phyloP scores from a whole-genome alignment of 805 yeast species.

The Ogataea trehaloabstinens region DNA sequence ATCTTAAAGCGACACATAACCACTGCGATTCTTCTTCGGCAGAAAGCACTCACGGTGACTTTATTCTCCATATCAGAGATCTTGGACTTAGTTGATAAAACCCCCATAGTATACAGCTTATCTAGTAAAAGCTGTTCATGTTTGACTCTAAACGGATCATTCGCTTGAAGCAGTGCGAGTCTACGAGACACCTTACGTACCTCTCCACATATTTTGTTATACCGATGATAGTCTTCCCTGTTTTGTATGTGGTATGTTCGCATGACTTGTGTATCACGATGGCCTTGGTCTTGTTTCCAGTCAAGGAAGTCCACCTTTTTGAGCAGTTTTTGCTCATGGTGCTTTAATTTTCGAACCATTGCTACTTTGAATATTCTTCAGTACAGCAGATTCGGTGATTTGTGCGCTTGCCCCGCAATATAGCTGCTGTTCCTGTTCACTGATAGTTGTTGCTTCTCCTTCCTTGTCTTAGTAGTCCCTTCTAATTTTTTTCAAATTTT shows the following conservation, averaged over 20 bases:
- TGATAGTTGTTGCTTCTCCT: neutral
- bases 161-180: slow-evolving; percentile 78
- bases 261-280: slow-evolving; percentile 96
- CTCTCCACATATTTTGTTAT: slow-evolving; percentile 90
- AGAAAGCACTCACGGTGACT: slow-evolving; percentile 86
- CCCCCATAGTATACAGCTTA: slow-evolving; percentile 85
- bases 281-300: slow-evolving; percentile 96
- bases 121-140: slow-evolving; percentile 88
- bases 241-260: slow-evolving; percentile 89
- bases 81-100: slow-evolving; percentile 82
- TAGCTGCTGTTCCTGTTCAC: neutral
- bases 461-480: too few species aligned
- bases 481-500: too few species aligned
- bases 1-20: slow-evolving; percentile 91
- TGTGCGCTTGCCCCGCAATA: slow-evolving; percentile 1
- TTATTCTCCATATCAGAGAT: slow-evolving; percentile 90
- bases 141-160: slow-evolving; percentile 81
- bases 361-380: too few species aligned
- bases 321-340: slow-evolving; percentile 91
- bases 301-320: slow-evolving; percentile 95
- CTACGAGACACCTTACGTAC: slow-evolving; percentile 84
- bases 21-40: slow-evolving; percentile 89
- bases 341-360: slow-evolving; percentile 86
- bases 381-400: slow-evolving; percentile 2
- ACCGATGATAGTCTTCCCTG: slow-evolving; percentile 93